Conservation (phyloP, 2,329 filamentous ascomycete species). For the Beauveria brongniartii region DNA sequence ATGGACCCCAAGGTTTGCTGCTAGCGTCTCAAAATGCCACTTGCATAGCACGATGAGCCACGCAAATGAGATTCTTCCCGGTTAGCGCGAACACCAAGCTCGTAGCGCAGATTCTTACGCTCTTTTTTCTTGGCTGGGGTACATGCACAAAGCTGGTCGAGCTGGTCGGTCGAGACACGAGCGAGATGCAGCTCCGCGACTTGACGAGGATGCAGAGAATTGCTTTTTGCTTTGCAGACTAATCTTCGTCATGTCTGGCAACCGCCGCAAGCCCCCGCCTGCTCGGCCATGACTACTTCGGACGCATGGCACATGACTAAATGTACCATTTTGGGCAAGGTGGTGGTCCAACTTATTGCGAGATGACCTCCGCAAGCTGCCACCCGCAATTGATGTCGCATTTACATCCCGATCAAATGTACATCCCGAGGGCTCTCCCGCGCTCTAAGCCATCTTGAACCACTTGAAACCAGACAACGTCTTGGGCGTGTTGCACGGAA, state of each 20-base stretch:
- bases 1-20: neutral
- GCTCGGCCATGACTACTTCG: neutral
- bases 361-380: neutral
- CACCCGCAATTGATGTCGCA: neutral
- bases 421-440: neutral
- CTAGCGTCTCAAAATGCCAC: neutral
- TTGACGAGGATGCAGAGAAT: neutral
- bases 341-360: neutral
- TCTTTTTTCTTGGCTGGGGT: neutral
- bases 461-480: neutral
- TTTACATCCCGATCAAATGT: neutral
- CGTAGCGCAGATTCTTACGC: neutral
- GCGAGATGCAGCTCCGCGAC: neutral
- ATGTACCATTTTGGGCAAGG: neutral
- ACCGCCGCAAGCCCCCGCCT: neutral
- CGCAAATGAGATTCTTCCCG: neutral
- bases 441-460: slow-evolving; percentile 5
- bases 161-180: neutral
- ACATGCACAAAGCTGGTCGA: neutral
- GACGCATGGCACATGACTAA: neutral
- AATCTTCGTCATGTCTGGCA: neutral
- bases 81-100: neutral
- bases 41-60: neutral
- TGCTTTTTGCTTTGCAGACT: neutral
- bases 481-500: neutral